phyloP scores from a whole-genome alignment of 352 stramenopile genomes.

The Phytophthora megakarya region DNA sequence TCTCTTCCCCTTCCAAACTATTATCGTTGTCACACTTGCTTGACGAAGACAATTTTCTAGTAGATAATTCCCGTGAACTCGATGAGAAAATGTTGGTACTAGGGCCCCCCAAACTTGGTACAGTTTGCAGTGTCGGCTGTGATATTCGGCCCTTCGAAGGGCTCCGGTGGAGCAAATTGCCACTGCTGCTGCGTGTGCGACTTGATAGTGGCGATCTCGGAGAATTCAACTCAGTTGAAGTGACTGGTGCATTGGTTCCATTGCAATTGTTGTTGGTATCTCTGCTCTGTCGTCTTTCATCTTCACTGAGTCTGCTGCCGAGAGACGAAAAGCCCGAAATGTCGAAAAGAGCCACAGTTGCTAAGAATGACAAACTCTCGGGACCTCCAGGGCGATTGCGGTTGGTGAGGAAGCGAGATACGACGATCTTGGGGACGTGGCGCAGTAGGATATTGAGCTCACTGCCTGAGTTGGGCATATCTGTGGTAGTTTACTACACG shows the following conservation, averaged over 20 bases:
- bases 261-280: constrained; percentile 8
- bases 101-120: constrained; percentile 7
- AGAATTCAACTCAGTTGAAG: not conserved
- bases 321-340: constrained; percentile 89
- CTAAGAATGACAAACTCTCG: constrained; percentile 53
- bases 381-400: constrained; percentile 54
- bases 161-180: constrained; percentile 8
- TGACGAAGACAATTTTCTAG: constrained; percentile 2
- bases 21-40: constrained; percentile 10
- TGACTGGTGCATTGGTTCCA: not conserved
- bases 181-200: constrained; percentile 17
- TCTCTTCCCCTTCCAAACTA: constrained; percentile 16
- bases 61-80: constrained; percentile 17
- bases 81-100: constrained; percentile 3
- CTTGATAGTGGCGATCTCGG: constrained; percentile 1
- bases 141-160: constrained; percentile 25
- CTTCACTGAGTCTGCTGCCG: constrained; percentile 70
- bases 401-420: constrained; percentile 59
- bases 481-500: no score
- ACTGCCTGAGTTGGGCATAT: constrained; percentile 44
- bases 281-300: constrained; percentile 53
- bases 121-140: constrained; percentile 12
- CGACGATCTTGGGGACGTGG: constrained; percentile 78
- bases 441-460: constrained; percentile 69
- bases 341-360: constrained; percentile 82